Evolutionary conservation across 306 rosid genomes (phyloP).

Genomic region (Fagus crenata): DNA sequence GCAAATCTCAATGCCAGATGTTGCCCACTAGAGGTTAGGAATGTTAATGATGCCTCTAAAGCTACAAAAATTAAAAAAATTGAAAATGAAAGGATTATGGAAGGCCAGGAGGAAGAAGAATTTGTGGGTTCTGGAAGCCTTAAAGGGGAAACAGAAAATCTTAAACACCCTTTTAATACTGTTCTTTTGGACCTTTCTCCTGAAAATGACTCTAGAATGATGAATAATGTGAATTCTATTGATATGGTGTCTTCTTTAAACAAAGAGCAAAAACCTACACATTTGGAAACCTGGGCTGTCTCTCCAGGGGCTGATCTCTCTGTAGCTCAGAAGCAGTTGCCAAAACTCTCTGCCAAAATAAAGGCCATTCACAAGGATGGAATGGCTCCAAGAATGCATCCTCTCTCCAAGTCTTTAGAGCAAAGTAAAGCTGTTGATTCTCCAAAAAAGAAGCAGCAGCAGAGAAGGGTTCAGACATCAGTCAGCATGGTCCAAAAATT

Average conservation of each 20-base stretch:
- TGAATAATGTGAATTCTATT: not conserved
- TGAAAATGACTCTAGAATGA: not conserved
- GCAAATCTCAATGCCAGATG: not conserved
- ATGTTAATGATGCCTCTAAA: constrained; percentile 2
- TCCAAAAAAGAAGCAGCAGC: constrained; percentile 22
- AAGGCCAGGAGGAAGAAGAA: constrained; percentile 19
- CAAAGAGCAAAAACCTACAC: constrained; percentile 9
- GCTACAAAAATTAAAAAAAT: not conserved
- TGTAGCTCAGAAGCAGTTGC: constrained; percentile 26
- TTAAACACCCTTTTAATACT: not conserved
- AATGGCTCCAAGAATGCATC: constrained; percentile 11
- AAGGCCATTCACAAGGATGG: constrained; percentile 22
- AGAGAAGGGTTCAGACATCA: constrained; percentile 16
- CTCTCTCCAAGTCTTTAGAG: constrained; percentile 14
- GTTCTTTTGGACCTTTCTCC: constrained; percentile 7
- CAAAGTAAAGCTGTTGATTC: constrained; percentile 11
- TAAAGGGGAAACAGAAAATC: constrained; percentile 20
- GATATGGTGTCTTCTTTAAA: constrained; percentile 4
- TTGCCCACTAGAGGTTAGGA: constrained; percentile 7
- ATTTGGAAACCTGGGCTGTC: not conserved
- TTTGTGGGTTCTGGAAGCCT: constrained; percentile 14
- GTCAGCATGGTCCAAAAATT: constrained; percentile 20
- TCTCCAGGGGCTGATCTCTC: constrained; percentile 9
- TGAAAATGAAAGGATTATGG: constrained; percentile 21
- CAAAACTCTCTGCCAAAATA: constrained; percentile 15